Evolutionary conservation across 2,329 filamentous ascomycete genomes (phyloP).

Genomic region (Acephala macrosclerotiorum): DNA sequence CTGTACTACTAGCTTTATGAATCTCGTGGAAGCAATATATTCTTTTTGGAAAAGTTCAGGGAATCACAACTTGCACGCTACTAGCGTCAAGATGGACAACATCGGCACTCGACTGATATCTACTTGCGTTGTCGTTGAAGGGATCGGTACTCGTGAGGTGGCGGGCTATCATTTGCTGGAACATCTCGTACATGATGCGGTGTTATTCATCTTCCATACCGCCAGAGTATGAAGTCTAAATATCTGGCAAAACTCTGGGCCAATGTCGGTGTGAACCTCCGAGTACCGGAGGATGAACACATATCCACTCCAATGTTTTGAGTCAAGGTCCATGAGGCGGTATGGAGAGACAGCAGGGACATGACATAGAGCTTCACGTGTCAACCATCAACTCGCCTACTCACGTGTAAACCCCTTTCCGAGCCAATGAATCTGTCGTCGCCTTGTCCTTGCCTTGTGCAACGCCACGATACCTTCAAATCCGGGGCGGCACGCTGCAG

Average conservation of each 20-base stretch:
- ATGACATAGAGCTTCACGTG: not conserved
- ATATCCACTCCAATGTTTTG: not conserved
- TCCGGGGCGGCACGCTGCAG: conserved; percentile 17
- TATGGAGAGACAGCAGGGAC: not conserved
- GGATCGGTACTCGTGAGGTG: not conserved
- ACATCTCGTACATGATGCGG: not conserved
- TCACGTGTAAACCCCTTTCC: not conserved
- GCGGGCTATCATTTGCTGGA: not conserved
- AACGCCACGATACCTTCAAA: conserved; percentile 6
- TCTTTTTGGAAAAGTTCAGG: not conserved
- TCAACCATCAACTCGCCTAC: not conserved
- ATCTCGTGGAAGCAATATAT: not conserved
- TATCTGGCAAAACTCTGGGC: not conserved
- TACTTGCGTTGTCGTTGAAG: not conserved
- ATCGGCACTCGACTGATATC: not conserved
- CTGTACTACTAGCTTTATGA: not conserved
- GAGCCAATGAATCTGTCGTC: not conserved
- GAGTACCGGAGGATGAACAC: not conserved
- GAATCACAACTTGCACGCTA: not conserved
- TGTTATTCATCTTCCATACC: not conserved
- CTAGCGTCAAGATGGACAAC: not conserved
- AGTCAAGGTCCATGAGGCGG: not conserved
- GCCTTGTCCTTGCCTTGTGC: not conserved
- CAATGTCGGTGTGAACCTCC: not conserved
- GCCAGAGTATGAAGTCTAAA: not conserved